Evolutionary conservation across 495 filamentous ascomycete species (phyloP), one percentile per base, ranked within the genome.

Genomic region (Sordaria brevicollis): DNA sequence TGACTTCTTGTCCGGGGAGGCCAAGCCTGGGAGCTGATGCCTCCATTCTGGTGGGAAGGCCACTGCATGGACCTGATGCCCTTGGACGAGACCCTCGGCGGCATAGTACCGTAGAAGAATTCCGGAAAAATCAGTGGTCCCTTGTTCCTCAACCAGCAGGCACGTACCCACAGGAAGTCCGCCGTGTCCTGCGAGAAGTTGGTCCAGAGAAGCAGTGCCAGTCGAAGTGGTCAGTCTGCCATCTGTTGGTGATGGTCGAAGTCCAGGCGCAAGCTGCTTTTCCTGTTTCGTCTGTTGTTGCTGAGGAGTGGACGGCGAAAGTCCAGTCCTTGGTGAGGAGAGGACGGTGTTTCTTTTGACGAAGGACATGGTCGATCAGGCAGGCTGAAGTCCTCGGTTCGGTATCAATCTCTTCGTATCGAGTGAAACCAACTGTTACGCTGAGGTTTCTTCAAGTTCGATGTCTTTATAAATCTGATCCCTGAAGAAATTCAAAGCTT

Each of bases 121-220:
- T 1, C 93, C 93, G 0, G 91, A 91, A 80, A 94, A 99, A 74
- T 99, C 95, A 2, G 95, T 99, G 19, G 94, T 97, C 2, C 94
- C 95, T 74, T 89, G 91, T 73, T 99, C 95, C 74, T 93, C 93
- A n/a, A 98, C 79, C 25, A 99, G 79, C 5, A 98, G 74, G 2
- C 88, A 89, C 35, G 86, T 94, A 0, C 95, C 94, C 19, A 98
- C 82, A 1, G 93, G 87, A 1, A 98, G 84, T 0, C 96, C 95
- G n/a, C 89, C 87, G 82, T 98, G 93, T 0, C 94, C 93, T 29
- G 92, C 93, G 2, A 99, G 85, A 13, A 97, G 85, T 66, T 86
- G 87, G 75, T 99, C 95, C 37, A 99, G 85, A 37, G 92, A 93
- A 5, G 87, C 83, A 0, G 92, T 91, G 8, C 95, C 95, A 1